phyloP scores from a whole-genome alignment of 1,284 basidiomycete genomes.

The Naganishia sp. region DNA sequence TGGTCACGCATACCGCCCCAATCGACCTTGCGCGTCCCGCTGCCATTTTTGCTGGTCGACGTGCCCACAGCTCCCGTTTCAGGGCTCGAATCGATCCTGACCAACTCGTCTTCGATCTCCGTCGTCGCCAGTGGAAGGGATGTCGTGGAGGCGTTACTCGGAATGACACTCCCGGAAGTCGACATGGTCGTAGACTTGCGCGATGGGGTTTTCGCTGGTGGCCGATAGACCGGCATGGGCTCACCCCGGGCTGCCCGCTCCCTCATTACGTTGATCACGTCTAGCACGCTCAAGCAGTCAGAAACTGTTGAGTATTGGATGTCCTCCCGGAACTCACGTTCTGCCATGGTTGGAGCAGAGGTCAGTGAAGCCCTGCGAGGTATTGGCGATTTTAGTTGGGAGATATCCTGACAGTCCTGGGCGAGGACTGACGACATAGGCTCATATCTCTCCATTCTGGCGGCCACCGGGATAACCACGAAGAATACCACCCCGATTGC shows the following conservation, averaged over 20 bases:
- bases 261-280: constrained; percentile 25
- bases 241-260: constrained; percentile 16
- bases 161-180: background rate
- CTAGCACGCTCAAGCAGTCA: background rate
- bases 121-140: constrained; percentile 15
- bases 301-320: background rate
- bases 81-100: constrained; percentile 4
- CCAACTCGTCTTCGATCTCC: constrained; percentile 13
- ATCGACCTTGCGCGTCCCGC: constrained; percentile 19
- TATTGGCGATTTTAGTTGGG: background rate
- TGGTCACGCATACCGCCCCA: constrained; percentile 28
- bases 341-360: constrained; percentile 19
- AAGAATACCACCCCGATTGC: constrained; percentile 34
- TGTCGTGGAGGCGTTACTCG: constrained; percentile 4
- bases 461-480: constrained; percentile 35
- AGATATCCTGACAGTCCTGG: background rate
- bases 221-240: constrained; percentile 9
- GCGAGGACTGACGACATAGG: constrained; percentile 29
- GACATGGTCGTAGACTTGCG: constrained; percentile 10
- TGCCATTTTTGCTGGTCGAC: background rate
- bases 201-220: constrained; percentile 1
- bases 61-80: background rate
- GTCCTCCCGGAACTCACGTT: background rate
- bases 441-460: constrained; percentile 35
- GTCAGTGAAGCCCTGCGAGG: constrained; percentile 13